Percentiles rank a stretch among this genome's conserved stretches.
Evolutionary conservation across 306 rosid species (phyloP).

Genomic region (Alnus glutinosa): DNA sequence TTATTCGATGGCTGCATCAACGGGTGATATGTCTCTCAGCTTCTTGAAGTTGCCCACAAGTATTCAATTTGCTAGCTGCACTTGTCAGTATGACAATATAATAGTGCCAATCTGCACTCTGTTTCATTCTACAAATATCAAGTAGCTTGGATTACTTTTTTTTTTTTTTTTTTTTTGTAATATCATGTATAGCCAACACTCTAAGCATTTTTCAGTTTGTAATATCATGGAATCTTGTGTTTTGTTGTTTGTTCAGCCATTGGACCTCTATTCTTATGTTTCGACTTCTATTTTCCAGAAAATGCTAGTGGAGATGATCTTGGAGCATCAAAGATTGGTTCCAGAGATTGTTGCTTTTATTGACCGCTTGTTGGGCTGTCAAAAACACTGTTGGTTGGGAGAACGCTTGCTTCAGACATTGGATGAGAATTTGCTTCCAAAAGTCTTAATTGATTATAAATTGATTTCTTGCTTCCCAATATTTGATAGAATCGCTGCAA

Average conservation of each 20-base stretch:
- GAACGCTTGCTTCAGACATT: slow-evolving; percentile 86
- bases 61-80: not conserved
- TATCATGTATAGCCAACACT: not conserved
- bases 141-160: not conserved
- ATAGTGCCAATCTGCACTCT: not conserved
- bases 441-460: slow-evolving; percentile 73
- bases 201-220: not conserved
- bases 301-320: slow-evolving; percentile 76
- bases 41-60: not conserved
- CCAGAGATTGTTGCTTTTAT: slow-evolving; percentile 78
- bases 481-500: slow-evolving; percentile 85
- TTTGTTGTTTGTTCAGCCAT: not conserved
- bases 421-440: slow-evolving; percentile 84
- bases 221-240: not conserved
- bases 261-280: not conserved
- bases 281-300: slow-evolving; percentile 44
- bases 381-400: slow-evolving; percentile 83
- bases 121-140: not conserved
- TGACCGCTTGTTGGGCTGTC: slow-evolving; percentile 81
- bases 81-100: not conserved
- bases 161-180: too few relatives aligned
- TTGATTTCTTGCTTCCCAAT: slow-evolving; percentile 74
- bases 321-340: slow-evolving; percentile 70
- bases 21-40: not conserved
- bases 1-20: not conserved